Percentiles rank a stretch among this genome's conserved stretches.
phyloP scores from a whole-genome alignment of 2,329 filamentous ascomycete genomes.

The Aspergillus sp. region DNA sequence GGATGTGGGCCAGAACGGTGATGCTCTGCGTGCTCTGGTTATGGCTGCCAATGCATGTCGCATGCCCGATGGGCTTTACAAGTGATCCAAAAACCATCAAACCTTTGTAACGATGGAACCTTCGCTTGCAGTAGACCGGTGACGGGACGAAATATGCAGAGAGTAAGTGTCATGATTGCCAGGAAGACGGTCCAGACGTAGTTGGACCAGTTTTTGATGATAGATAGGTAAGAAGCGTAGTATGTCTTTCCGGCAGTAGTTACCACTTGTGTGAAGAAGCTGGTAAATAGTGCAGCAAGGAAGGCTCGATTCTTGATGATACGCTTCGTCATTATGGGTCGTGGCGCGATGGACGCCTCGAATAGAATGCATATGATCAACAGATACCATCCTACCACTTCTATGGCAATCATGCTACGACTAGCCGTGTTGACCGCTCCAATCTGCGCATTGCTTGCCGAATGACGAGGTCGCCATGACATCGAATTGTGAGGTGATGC shows the following conservation, averaged over 20 bases:
- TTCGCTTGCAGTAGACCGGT: slow-evolving; percentile 23
- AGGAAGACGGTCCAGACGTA: slow-evolving; percentile 40
- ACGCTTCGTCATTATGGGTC: slow-evolving; percentile 37
- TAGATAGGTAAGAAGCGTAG: slow-evolving; percentile 16
- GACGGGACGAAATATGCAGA: slow-evolving; percentile 32
- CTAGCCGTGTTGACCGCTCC: slow-evolving; percentile 12
- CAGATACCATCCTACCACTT: slow-evolving; percentile 48
- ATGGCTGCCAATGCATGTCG: slow-evolving; percentile 24
- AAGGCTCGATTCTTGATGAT: slow-evolving; percentile 22
- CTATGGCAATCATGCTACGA: slow-evolving; percentile 44
- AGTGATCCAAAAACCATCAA: slow-evolving; percentile 35
- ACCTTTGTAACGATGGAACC: slow-evolving; percentile 38
- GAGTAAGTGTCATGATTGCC: slow-evolving; percentile 34
- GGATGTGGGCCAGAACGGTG: slow-evolving; percentile 30
- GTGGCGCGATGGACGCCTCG: slow-evolving; percentile 46
- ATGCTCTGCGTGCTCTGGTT: slow-evolving; percentile 29
- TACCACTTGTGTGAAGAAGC: slow-evolving; percentile 15
- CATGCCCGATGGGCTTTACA: slow-evolving; percentile 33
- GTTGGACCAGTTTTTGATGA: slow-evolving; percentile 31
- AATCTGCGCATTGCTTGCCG: slow-evolving; percentile 12
- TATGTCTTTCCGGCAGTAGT: slow-evolving; percentile 17
- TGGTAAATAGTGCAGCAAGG: slow-evolving; percentile 8
- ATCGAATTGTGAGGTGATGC: slow-evolving; percentile 16
- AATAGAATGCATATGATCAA: slow-evolving; percentile 48
- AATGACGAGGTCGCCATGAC: slow-evolving; percentile 17